Conservation (phyloP, 345 rosid genomes). For the Aurinia saxatilis region DNA sequence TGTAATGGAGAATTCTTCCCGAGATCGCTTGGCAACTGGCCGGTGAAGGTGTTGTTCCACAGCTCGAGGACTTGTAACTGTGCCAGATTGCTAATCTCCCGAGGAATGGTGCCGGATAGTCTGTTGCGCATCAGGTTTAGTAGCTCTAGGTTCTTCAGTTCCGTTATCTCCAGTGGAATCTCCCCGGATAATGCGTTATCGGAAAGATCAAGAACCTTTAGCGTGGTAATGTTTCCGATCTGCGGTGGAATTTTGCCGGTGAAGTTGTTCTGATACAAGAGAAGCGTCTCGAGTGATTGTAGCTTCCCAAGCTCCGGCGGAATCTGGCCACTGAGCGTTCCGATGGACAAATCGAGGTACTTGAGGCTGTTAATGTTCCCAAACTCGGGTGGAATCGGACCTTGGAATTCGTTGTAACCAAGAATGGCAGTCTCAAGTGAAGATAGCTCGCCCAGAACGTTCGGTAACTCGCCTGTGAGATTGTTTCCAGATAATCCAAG, state of each 20-base stretch:
- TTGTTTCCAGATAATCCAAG: constrained; percentile 90
- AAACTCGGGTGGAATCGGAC: constrained; percentile 58
- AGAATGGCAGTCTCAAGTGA: constrained; percentile 77
- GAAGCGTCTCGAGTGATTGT: constrained; percentile 47
- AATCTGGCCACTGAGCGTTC: constrained; percentile 67
- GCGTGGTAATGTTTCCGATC: constrained; percentile 55
- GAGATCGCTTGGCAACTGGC: constrained; percentile 62
- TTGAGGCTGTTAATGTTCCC: constrained; percentile 66
- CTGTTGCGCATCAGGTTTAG: constrained; percentile 80
- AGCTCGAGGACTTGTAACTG: constrained; percentile 64
- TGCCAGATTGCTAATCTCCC: constrained; percentile 39
- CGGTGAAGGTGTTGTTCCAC: constrained; percentile 90
- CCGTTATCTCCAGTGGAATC: constrained; percentile 49
- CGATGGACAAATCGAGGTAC: constrained; percentile 75
- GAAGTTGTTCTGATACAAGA: constrained; percentile 62
- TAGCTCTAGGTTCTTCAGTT: constrained; percentile 64
- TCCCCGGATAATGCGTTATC: constrained; percentile 57
- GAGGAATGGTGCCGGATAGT: constrained; percentile 64
- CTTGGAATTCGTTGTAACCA: constrained; percentile 80
- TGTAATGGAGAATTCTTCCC: constrained; percentile 74
- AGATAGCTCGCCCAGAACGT: constrained; percentile 60
- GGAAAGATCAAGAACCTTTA: constrained; percentile 76
- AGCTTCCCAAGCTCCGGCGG: constrained; percentile 72
- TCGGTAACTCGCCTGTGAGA: constrained; percentile 70
- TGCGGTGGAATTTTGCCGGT: constrained; percentile 55